Base-by-base conservation (phyloP, 2,329 filamentous ascomycete genomes). In the Lachnellula cervina region DNA sequence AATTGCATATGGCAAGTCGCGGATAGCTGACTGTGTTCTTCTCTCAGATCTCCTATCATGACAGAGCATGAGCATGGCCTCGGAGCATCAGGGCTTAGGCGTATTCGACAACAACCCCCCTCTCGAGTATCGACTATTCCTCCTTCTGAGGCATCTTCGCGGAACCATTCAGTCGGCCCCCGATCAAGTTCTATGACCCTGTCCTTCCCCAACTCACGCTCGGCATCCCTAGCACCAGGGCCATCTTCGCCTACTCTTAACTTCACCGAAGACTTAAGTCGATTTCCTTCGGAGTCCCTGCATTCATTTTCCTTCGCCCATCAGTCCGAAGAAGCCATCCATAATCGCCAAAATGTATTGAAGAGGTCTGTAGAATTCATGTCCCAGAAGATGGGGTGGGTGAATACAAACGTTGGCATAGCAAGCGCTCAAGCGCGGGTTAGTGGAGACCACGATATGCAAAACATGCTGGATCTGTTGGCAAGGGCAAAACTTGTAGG, bases 271-370 rank as follows among this genome's bases (percentile, higher is more conserved):
- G 94, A 99, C 69, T 81, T 99, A 46, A 87, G 86, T 46, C 87
- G 92, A 50, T 99, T 99, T 70, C 93, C 94, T 1, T 90, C 90
- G 64, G 94, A 99, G 70, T 99, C 94, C 5, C 77, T 99, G 47
- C 94, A 99, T 73, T 99, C 94, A 1, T 99, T 99, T 75, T 97
- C 93, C 13, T 99, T 99, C 72, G 90, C 94, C 42, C 90, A 96
- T 64, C 92, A 96, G 72, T 93, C 92, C 3, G 92, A 96, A 68
- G 93, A 97, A 60, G 85, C 90, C 60, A 80, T 97, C 54, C 89
- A 96, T 70, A 96, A 84, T 70, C 87, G 94, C 53, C 92, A 97
- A 71, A 96, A 90, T 76, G 88, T 96, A 35, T 72, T 99, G 67
- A 96, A 96, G 74, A 83, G 93, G 57, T 96, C 92, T 8, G 87